Evolutionary conservation across 2,329 filamentous ascomycete genomes (phyloP), one percentile per base, ranked within the genome.

Genomic region (Ophiostoma himal-ulmi): DNA sequence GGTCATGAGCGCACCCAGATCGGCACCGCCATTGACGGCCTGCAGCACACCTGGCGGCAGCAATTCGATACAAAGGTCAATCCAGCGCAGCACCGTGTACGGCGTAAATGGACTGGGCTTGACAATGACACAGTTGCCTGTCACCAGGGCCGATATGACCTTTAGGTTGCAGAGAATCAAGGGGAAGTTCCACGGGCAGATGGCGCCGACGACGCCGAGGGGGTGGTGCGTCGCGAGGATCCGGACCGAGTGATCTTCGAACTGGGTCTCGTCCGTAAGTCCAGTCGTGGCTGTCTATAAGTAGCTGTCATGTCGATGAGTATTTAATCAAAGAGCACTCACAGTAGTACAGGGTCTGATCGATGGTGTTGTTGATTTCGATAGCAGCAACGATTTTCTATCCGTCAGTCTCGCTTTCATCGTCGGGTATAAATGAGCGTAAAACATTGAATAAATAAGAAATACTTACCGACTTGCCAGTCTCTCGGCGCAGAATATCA

Each of bases 21-120:
- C 41, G 41, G 41, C 41, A 17, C 41, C 41, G 41, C 41, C 41
- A 17, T 44, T 44, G 41, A 44, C 41, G 41, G 41, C 41, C 2
- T 44, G 41, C 41, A 44, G 41, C 41, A 44, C 41, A 13, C 41
- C 41, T 3, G 41, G 41, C 41, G 41, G 41, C 41, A 44, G 41
- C 3, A 44, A 14, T 13, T 44, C 13, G 13, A 17, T 44, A 0
- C 79, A 81, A 8, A 87, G 77, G 75, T 87, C 85, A 70, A 78
- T 80, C 70, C 86, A 79, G 72, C 86, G 86, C 68, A 88, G 77
- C 39, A 80, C 80, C 64, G 80, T 78, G 76, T 83, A 86, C 7
- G 82, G 86, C 41, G 83, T 88, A 78, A 82, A 88, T 54, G 81
- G 86, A 0, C 86, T 88, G 0, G 86, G 85, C 75, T 86, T 86